Evolutionary conservation across 2,329 filamentous ascomycete genomes (phyloP).

Genomic region (Chaetomiaceae sp.): DNA sequence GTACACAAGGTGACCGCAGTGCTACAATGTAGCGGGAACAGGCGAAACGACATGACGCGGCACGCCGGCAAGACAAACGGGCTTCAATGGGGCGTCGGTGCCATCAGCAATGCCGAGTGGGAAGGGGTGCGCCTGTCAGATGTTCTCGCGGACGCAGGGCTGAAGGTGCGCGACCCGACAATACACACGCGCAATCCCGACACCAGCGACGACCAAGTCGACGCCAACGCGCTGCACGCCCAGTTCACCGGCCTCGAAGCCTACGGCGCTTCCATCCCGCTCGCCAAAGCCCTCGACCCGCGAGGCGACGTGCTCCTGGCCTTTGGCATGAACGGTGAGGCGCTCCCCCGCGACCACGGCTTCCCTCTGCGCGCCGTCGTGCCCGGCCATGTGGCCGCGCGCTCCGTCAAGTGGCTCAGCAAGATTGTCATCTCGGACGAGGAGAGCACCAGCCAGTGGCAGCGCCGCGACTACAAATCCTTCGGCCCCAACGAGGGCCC

Average conservation of each 20-base stretch:
- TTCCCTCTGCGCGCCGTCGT: slow-evolving; percentile 60
- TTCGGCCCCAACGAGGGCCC: slow-evolving; percentile 59
- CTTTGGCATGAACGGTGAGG: slow-evolving; percentile 62
- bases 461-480: slow-evolving; percentile 64
- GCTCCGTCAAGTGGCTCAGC: slow-evolving; percentile 66
- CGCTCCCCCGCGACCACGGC: slow-evolving; percentile 61
- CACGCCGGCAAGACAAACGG: slow-evolving; percentile 48
- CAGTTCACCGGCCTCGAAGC: slow-evolving; percentile 57
- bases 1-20: slow-evolving; percentile 49
- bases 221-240: slow-evolving; percentile 43
- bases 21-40: slow-evolving; percentile 58
- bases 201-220: slow-evolving; percentile 37
- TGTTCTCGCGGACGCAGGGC: slow-evolving; percentile 52
- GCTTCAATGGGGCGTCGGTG: slow-evolving; percentile 55
- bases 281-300: slow-evolving; percentile 54
- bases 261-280: slow-evolving; percentile 58
- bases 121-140: slow-evolving; percentile 53
- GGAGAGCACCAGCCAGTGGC: slow-evolving; percentile 62
- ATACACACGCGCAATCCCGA: slow-evolving; percentile 5
- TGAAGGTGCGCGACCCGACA: slow-evolving; percentile 29
- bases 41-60: slow-evolving; percentile 55
- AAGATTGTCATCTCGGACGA: slow-evolving; percentile 61
- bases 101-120: slow-evolving; percentile 58
- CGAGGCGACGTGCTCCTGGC: slow-evolving; percentile 62
- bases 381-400: slow-evolving; percentile 61